Conservation (phyloP, 345 rosid genomes). For the Sonneratia alba region DNA sequence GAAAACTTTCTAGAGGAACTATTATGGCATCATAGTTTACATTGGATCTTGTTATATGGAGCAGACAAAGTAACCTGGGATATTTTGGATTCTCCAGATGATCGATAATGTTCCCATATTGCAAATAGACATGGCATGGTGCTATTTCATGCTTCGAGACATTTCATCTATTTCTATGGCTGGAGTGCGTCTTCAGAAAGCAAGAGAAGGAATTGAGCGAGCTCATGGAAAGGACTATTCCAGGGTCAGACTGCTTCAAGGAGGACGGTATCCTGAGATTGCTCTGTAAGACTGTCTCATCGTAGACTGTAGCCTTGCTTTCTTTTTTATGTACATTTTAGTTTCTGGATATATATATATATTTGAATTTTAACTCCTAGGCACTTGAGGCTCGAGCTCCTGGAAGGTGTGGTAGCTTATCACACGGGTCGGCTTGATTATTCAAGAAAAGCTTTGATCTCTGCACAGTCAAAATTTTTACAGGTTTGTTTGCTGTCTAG, state of each 20-base stretch:
- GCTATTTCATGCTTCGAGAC: conserved; percentile 85
- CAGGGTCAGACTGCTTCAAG: conserved; percentile 79
- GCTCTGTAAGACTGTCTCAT: conserved; percentile 49
- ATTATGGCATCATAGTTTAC: background rate
- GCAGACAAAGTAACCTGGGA: background rate
- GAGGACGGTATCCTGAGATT: conserved; percentile 63
- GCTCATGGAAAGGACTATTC: conserved; percentile 85
- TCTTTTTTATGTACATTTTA: background rate
- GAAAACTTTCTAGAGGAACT: background rate
- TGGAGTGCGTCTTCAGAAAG: conserved; percentile 67
- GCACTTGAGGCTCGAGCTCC: conserved; percentile 73
- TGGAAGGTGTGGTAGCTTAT: conserved; percentile 93
- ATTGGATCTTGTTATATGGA: background rate
- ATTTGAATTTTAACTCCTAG: conserved; percentile 21
- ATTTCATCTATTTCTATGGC: conserved; percentile 80
- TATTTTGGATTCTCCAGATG: conserved; percentile 24
- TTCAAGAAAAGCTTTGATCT: conserved; percentile 45
- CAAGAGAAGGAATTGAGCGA: conserved; percentile 84
- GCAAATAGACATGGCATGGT: conserved; percentile 98
- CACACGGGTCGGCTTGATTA: conserved; percentile 65
- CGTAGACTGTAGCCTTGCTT: background rate
- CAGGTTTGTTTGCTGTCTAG: conserved; percentile 37
- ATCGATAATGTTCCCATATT: conserved; percentile 83
- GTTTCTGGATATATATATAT: conserved; percentile 4
- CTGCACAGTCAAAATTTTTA: conserved; percentile 63